phyloP scores from a whole-genome alignment of 2,329 filamentous ascomycete species.

The Aureobasidium sp. region DNA sequence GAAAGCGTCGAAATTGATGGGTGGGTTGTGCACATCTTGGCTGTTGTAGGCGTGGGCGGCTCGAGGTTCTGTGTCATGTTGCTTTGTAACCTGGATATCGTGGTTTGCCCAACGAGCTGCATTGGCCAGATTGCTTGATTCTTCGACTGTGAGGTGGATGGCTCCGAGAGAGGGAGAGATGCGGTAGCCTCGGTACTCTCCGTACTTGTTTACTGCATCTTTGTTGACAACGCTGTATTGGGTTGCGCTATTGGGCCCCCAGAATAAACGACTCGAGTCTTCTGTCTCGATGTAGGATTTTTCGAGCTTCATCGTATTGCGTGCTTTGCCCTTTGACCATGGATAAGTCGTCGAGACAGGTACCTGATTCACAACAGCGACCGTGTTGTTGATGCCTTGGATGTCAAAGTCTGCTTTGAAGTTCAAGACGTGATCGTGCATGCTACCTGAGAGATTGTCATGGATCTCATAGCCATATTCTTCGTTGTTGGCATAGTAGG shows the following conservation, averaged over 20 bases:
- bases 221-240: slow-evolving; percentile 48
- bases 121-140: slow-evolving; percentile 22
- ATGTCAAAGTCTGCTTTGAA: slow-evolving; percentile 52
- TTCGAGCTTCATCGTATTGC: slow-evolving; percentile 48
- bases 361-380: slow-evolving; percentile 29
- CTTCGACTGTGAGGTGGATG: slow-evolving; percentile 25
- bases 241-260: slow-evolving; percentile 41
- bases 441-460: slow-evolving; percentile 41
- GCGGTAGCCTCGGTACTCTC: slow-evolving; percentile 48
- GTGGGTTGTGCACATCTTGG: slow-evolving; percentile 34
- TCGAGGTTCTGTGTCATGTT: slow-evolving; percentile 41
- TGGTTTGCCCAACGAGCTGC: slow-evolving; percentile 32
- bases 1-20: slow-evolving; percentile 39
- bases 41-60: slow-evolving; percentile 32
- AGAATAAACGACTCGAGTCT: slow-evolving; percentile 38
- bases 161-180: slow-evolving; percentile 33
- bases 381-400: slow-evolving; percentile 41
- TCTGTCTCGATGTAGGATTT: slow-evolving; percentile 34
- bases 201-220: slow-evolving; percentile 42
- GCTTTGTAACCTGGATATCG: slow-evolving; percentile 37
- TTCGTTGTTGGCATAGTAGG: slow-evolving; percentile 39
- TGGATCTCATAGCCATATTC: slow-evolving; percentile 48
- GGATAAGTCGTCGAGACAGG: slow-evolving; percentile 34
- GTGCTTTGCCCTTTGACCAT: slow-evolving; percentile 42
- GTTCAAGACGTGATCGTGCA: slow-evolving; percentile 52